Evolutionary conservation across 257 asterid species (phyloP).

Genomic region (Phtheirospermum japonicum): DNA sequence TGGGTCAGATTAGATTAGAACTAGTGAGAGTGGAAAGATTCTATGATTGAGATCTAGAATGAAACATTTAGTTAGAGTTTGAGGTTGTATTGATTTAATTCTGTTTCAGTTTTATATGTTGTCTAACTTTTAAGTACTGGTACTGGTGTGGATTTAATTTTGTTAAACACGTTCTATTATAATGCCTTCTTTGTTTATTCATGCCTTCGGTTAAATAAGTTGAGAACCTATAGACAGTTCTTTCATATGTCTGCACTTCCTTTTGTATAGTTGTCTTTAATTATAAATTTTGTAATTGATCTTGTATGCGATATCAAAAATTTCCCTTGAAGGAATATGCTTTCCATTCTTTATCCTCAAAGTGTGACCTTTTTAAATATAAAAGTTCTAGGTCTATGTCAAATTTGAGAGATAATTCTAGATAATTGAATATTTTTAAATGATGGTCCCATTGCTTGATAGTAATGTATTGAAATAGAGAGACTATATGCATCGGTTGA

Average conservation of each 20-base stretch:
- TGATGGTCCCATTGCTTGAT: neutral
- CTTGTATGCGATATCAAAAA: neutral
- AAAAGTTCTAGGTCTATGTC: neutral
- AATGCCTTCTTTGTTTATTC: neutral
- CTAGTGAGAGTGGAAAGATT: no score
- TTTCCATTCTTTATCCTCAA: neutral
- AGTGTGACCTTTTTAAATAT: slow-evolving; percentile 3
- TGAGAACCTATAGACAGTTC: neutral
- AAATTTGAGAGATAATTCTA: neutral
- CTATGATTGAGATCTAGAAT: no score
- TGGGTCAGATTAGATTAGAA: neutral
- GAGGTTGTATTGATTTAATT: no score
- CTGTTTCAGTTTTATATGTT: no score
- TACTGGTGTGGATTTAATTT: no score
- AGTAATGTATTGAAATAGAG: neutral
- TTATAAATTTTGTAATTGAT: slow-evolving; percentile 4
- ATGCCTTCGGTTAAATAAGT: neutral
- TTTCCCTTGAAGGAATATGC: slow-evolving; percentile 11
- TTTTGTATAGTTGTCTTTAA: neutral
- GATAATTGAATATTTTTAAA: neutral
- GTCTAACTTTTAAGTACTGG: no score
- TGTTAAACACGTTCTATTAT: no score
- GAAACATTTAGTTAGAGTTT: no score
- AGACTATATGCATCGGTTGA: no score
- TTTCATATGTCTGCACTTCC: slow-evolving; percentile 7